phyloP scores from a whole-genome alignment of 768 basidiomycete genomes.

The Boletellus ananiceps region DNA sequence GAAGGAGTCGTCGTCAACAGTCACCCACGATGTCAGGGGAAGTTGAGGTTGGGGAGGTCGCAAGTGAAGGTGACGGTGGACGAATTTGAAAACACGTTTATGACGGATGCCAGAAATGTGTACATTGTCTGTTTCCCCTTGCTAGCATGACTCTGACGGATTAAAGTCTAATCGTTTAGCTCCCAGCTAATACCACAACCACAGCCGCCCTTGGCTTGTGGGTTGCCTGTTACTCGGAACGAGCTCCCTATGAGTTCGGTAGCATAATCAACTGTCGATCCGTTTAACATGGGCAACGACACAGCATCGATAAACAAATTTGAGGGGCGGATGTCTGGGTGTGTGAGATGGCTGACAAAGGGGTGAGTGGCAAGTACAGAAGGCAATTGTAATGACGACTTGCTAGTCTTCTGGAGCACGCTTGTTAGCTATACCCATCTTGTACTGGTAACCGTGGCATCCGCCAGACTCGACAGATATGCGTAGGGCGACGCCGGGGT shows the following conservation, averaged over 20 bases:
- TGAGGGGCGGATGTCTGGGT: conserved; percentile 62
- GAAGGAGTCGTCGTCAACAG: too few relatives aligned
- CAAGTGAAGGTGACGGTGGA: too few relatives aligned
- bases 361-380: neutral
- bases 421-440: conserved; percentile 70
- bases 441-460: conserved; percentile 97
- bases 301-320: conserved; percentile 80
- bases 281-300: conserved; percentile 77
- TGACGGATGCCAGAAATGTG: too few relatives aligned
- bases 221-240: conserved; percentile 81
- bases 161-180: conserved; percentile 42
- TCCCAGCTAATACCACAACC: conserved; percentile 97
- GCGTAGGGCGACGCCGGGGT: conserved; percentile 63
- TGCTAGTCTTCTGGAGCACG: conserved; percentile 78
- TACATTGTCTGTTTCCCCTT: too few relatives aligned
- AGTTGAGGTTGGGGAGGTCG: too few relatives aligned
- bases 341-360: conserved; percentile 55
- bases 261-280: conserved; percentile 83
- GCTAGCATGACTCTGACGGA: too few relatives aligned
- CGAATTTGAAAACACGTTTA: too few relatives aligned
- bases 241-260: conserved; percentile 93
- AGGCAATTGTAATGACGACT: conserved; percentile 25
- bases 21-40: too few relatives aligned
- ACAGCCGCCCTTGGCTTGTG: conserved; percentile 86
- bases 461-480: conserved; percentile 92